Base-by-base conservation (phyloP, 1,284 basidiomycete genomes). In the Kalmanozyma brasiliensis region DNA sequence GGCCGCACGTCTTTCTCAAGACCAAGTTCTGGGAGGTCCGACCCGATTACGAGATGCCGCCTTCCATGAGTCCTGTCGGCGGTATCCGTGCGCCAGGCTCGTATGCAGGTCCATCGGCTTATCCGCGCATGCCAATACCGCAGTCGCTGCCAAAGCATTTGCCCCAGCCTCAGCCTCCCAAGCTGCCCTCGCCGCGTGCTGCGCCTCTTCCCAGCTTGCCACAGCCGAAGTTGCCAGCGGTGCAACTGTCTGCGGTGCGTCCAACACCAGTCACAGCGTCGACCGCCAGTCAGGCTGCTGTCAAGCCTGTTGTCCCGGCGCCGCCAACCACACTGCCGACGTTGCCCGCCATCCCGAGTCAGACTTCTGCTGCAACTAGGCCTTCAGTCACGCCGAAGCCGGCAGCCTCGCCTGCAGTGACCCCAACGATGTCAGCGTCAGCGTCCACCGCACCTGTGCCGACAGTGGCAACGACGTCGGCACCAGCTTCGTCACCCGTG, bases 21-120 rank as follows among this genome's bases (percentile, higher is more conserved):
- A 76, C 75, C 48, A 73, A 72, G n/a, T 75, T 79, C 53, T 78
- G 73, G 70, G 76, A 78, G 38, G 63, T 74, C 8, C 58, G 74
- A 10, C 74, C 67, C 4, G 72, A 74, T 33, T 61, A 66, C 34
- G 66, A 71, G 52, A 22, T 63, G 44, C 58, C 62, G 9, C 56
- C 66, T 1, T 26, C 32, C 16, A 59, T 64, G 52, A 44, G 43
- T 14, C 29, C 46, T 3, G 40, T 61, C 10, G 44, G 46, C 11
- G 41, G 51, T 23, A 52, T 66, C 40, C 56, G 57, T 38, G 56
- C 51, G 30, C 47, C 56, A 13, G 52, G 46, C 22, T 38, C 55
- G 5, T 62, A 37, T 46, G 52, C 52, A 13, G 44, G 20, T 19
- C 24, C 45, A 16, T 20, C 60, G 33, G 46, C 33, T 36, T 56